Evolutionary conservation across 257 asterid genomes (phyloP).

Genomic region (Solanum pennellii): DNA sequence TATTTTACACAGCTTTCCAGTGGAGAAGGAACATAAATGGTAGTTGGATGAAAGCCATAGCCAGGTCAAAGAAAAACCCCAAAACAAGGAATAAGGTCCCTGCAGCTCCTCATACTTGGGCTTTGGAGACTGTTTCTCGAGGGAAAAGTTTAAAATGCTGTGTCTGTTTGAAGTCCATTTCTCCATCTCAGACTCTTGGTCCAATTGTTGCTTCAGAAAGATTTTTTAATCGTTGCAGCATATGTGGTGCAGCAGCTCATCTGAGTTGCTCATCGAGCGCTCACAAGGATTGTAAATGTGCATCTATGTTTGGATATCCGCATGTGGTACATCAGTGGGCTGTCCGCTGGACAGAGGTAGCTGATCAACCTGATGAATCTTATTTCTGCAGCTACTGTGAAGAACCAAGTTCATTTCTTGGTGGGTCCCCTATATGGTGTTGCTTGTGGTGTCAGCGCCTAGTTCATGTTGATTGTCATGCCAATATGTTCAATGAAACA

Average conservation of each 20-base stretch:
- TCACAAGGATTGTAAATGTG: slow-evolving; percentile 81
- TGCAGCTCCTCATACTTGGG: slow-evolving; percentile 73
- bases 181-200: slow-evolving; percentile 81
- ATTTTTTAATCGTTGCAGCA: slow-evolving; percentile 64
- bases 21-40: slow-evolving; percentile 88
- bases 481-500: slow-evolving; percentile 67
- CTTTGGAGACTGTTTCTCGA: slow-evolving; percentile 67
- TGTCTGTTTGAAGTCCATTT: slow-evolving; percentile 68
- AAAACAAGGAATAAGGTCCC: slow-evolving; percentile 67
- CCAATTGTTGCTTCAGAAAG: slow-evolving; percentile 55
- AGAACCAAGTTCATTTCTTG: slow-evolving; percentile 89
- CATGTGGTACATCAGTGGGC: slow-evolving; percentile 93
- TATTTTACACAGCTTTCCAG: slow-evolving; percentile 74
- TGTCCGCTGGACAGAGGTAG: slow-evolving; percentile 80
- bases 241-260: slow-evolving; percentile 92
- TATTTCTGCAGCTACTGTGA: slow-evolving; percentile 92
- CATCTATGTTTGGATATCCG: slow-evolving; percentile 68
- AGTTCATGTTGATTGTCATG: slow-evolving; percentile 94
- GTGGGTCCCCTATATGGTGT: slow-evolving; percentile 97
- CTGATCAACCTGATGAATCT: slow-evolving; percentile 89
- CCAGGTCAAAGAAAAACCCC: slow-evolving; percentile 87
- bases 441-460: slow-evolving; percentile 98
- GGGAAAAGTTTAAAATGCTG: slow-evolving; percentile 81
- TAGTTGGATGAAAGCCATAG: slow-evolving; percentile 96
- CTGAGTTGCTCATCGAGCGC: slow-evolving; percentile 72